Evolutionary conservation across 805 yeast species (phyloP).

Genomic region (Tetrapisispora fleetii): DNA sequence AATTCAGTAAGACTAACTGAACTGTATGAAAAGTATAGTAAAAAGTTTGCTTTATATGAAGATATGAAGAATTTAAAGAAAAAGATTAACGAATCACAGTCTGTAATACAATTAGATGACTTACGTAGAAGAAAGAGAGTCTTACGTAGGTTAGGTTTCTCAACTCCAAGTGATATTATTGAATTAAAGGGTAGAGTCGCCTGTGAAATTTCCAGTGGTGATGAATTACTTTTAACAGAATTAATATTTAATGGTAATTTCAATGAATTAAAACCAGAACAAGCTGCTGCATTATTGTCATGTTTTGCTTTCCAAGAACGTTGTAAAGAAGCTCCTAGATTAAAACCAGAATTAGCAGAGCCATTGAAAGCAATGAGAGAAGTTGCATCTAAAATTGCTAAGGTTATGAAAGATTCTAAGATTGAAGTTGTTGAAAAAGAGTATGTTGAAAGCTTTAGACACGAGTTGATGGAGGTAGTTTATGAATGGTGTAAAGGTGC

Average conservation of each 20-base stretch:
- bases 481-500: constrained; percentile 96
- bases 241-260: constrained; percentile 92
- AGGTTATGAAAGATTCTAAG: constrained; percentile 80
- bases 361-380: constrained; percentile 83
- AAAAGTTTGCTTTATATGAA: constrained; percentile 51
- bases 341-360: constrained; percentile 84
- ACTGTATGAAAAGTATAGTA: constrained; percentile 53
- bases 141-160: constrained; percentile 81
- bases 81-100: constrained; percentile 72
- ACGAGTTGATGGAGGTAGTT: constrained; percentile 94
- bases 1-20: constrained; percentile 51
- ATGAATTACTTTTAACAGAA: constrained; percentile 77
- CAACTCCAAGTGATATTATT: constrained; percentile 77
- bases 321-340: constrained; percentile 76
- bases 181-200: constrained; percentile 97
- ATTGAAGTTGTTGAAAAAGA: constrained; percentile 85
- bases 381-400: constrained; percentile 86
- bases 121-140: constrained; percentile 88
- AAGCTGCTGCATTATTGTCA: constrained; percentile 83
- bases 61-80: constrained; percentile 51
- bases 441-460: constrained; percentile 82
- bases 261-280: constrained; percentile 78
- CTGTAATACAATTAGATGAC: constrained; percentile 90
- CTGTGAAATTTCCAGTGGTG: constrained; percentile 88
- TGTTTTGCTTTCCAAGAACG: constrained; percentile 97